These are phyloP conservation scores for Misopates orontium DNA, from an alignment of 257 asterid genomes.

Conservation along the genomic window DNA sequence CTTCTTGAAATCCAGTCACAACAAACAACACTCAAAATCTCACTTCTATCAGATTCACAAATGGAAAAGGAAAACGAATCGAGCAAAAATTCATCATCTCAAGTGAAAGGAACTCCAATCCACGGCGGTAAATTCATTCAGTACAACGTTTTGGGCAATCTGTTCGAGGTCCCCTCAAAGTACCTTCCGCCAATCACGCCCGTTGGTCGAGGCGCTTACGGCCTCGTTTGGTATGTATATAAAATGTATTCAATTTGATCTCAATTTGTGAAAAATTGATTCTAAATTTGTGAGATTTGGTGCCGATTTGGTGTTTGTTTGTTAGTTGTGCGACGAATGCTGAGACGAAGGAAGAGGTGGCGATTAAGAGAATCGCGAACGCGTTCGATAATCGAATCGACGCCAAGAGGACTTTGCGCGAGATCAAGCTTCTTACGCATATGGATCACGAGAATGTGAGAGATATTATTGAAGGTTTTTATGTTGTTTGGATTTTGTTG, in stretches of 20 bases:
- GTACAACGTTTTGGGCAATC: conserved; percentile 74
- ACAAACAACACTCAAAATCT: neutral
- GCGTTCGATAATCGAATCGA: conserved; percentile 88
- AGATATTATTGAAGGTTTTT: neutral
- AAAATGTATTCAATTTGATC: neutral
- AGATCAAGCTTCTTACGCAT: conserved; percentile 85
- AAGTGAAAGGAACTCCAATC: conserved; percentile 54
- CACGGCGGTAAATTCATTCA: conserved; percentile 62
- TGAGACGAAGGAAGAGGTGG: conserved; percentile 75
- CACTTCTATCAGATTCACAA: too few relatives aligned
- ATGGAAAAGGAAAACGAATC: conserved; percentile 51
- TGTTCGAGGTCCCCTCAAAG: conserved; percentile 66
- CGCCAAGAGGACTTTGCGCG: conserved; percentile 82
- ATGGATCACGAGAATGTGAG: conserved; percentile 88
- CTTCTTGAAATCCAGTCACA: neutral
- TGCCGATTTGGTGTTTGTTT: conserved; percentile 13
- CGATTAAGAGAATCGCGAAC: conserved; percentile 84
- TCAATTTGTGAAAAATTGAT: neutral
- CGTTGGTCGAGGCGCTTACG: conserved; percentile 86
- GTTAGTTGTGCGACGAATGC: conserved; percentile 68
- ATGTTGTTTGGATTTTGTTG: neutral
- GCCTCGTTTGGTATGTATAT: conserved; percentile 68
- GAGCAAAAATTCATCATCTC: conserved; percentile 25
- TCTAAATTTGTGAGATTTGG: neutral
- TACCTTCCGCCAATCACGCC: conserved; percentile 76